phyloP scores from a whole-genome alignment of 139 green algal genomes.

The Ettlia oleoabundans region DNA sequence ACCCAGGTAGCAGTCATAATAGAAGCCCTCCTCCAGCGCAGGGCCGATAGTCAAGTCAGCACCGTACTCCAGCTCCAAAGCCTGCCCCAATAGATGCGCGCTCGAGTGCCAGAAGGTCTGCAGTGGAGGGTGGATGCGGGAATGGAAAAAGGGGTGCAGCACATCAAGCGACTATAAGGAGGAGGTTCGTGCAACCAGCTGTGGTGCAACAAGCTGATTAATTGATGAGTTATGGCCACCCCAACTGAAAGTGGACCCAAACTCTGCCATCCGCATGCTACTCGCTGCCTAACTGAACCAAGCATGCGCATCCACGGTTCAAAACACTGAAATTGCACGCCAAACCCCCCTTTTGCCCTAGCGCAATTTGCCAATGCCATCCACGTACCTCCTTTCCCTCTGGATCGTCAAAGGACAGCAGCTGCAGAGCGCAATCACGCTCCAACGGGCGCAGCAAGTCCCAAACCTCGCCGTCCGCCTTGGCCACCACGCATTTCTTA shows the following conservation, averaged over 20 bases:
- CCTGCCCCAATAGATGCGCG: constrained; percentile 94
- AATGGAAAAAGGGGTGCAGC: too few species aligned
- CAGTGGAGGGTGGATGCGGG: constrained; percentile 14
- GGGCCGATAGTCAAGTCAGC: constrained; percentile 97
- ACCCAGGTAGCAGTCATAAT: constrained; percentile 98
- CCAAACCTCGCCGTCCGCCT: constrained; percentile 86
- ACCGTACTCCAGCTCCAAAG: constrained; percentile 94
- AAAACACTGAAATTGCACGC: too few species aligned
- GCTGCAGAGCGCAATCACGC: constrained; percentile 84
- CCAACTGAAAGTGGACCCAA: too few species aligned
- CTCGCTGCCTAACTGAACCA: too few species aligned
- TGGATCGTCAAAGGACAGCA: constrained; percentile 88
- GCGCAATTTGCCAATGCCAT: too few species aligned
- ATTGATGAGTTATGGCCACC: background rate
- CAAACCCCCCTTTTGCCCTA: too few species aligned
- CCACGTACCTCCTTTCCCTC: constrained; percentile 92
- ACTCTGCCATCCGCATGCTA: too few species aligned
- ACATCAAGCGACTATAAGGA: background rate
- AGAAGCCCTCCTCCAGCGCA: constrained; percentile 96
- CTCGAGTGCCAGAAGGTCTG: constrained; percentile 98
- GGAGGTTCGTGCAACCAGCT: background rate
- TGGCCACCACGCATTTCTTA: constrained; percentile 89
- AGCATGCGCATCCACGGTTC: too few species aligned
- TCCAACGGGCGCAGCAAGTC: constrained; percentile 91
- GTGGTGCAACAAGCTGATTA: background rate